Percentiles rank a stretch among this genome's conserved stretches.
Conservation (phyloP, 2,329 filamentous ascomycete species). For the Exophiala phaeomuriformis region DNA sequence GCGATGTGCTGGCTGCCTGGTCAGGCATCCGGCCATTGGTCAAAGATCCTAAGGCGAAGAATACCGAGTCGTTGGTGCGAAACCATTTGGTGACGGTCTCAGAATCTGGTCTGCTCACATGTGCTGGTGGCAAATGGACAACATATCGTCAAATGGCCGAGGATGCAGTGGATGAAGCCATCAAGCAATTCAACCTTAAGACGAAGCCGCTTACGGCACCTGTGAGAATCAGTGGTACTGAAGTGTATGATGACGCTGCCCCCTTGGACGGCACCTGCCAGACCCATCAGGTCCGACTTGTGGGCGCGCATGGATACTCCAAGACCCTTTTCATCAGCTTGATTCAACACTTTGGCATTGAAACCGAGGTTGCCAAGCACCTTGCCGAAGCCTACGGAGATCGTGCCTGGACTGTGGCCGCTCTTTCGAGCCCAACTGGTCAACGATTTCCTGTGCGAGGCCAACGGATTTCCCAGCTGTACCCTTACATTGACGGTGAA, state of each 20-base stretch:
- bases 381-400: slow-evolving; percentile 83
- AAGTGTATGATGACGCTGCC: slow-evolving; percentile 27
- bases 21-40: slow-evolving; percentile 80
- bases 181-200: slow-evolving; percentile 25
- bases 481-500: slow-evolving; percentile 89
- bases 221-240: slow-evolving; percentile 26
- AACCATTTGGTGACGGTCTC: slow-evolving; percentile 79
- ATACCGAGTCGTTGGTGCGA: slow-evolving; percentile 78
- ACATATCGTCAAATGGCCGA: slow-evolving; percentile 91
- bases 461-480: slow-evolving; percentile 68
- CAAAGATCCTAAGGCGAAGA: slow-evolving; percentile 75
- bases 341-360: slow-evolving; percentile 85
- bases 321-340: slow-evolving; percentile 91
- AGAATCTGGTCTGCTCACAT: slow-evolving; percentile 71
- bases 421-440: slow-evolving; percentile 68
- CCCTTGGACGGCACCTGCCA: slow-evolving; percentile 62
- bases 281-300: slow-evolving; percentile 71
- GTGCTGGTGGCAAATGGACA: slow-evolving; percentile 86
- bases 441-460: slow-evolving; percentile 76
- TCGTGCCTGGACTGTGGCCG: slow-evolving; percentile 82
- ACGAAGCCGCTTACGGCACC: slow-evolving; percentile 20
- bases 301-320: slow-evolving; percentile 80
- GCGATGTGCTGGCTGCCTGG: slow-evolving; percentile 86
- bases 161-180: slow-evolving; percentile 68
- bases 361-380: slow-evolving; percentile 87